Conservation (phyloP, 2,329 filamentous ascomycete genomes). For the Diaporthe vaccinii region DNA sequence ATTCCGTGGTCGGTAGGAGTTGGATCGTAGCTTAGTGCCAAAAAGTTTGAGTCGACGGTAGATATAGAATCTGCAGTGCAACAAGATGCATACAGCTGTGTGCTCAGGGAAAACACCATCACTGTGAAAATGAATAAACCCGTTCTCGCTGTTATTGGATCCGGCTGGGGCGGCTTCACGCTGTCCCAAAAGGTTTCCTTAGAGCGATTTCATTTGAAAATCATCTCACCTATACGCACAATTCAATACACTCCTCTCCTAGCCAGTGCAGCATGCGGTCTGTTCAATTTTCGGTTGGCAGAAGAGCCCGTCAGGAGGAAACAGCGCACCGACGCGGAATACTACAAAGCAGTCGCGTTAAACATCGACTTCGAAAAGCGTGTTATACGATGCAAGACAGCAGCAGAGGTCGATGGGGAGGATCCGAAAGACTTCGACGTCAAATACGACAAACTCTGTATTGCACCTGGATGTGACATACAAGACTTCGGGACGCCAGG, state of each 20-base stretch:
- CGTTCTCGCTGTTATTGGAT: slow-evolving; percentile 50
- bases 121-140: slow-evolving; percentile 32
- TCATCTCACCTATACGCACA: slow-evolving; percentile 58
- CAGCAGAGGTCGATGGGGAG: slow-evolving; percentile 48
- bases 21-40: neutral
- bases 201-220: slow-evolving; percentile 53
- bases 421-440: slow-evolving; percentile 51
- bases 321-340: slow-evolving; percentile 47
- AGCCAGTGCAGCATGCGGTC: slow-evolving; percentile 58
- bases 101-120: neutral
- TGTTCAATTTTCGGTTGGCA: slow-evolving; percentile 59
- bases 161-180: slow-evolving; percentile 57
- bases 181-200: slow-evolving; percentile 52
- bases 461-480: slow-evolving; percentile 57
- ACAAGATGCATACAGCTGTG: neutral
- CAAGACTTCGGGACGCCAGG: slow-evolving; percentile 57
- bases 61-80: too few species aligned
- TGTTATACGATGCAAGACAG: slow-evolving; percentile 51
- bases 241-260: slow-evolving; percentile 60
- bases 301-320: slow-evolving; percentile 58
- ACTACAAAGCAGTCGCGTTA: slow-evolving; percentile 56
- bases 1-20: neutral
- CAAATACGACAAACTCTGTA: slow-evolving; percentile 56
- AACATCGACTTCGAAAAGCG: slow-evolving; percentile 53
- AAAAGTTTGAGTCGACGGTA: neutral